Percentiles rank a stretch among this genome's conserved stretches.
phyloP scores from a whole-genome alignment of 768 basidiomycete species.

The Pleurotus cornucopiae region DNA sequence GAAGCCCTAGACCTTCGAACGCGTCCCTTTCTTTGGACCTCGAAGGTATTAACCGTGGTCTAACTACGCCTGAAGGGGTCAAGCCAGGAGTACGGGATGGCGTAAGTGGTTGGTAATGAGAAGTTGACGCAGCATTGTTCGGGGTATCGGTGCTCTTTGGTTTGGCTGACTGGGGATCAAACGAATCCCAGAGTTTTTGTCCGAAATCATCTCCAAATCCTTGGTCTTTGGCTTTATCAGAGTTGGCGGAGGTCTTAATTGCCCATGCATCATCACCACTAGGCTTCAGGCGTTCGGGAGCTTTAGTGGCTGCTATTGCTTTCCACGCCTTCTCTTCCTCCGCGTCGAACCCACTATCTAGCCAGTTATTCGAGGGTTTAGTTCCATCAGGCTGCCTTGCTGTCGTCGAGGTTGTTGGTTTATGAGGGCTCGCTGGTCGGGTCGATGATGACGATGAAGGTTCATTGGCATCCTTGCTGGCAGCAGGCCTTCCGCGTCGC shows the following conservation, averaged over 20 bases:
- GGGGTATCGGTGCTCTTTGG: constrained; percentile 14
- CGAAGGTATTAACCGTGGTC: constrained; percentile 7
- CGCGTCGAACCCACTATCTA: constrained; percentile 29
- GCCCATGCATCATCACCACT: constrained; percentile 36
- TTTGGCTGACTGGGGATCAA: constrained; percentile 28
- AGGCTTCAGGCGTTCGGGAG: constrained; percentile 15
- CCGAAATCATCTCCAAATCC: constrained; percentile 67
- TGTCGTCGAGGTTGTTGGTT: constrained; percentile 17
- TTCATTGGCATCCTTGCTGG: constrained; percentile 18
- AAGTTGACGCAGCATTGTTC: constrained; percentile 11
- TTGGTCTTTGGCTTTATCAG: constrained; percentile 13
- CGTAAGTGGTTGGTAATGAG: constrained; percentile 18
- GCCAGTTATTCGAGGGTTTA: constrained; percentile 23
- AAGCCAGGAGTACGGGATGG: constrained; percentile 22
- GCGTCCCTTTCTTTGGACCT: constrained; percentile 55
- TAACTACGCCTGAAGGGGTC: constrained; percentile 6
- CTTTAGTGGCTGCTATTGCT: constrained; percentile 24
- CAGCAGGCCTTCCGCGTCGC: constrained; percentile 63
- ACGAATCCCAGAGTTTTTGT: constrained; percentile 50
- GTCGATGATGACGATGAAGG: constrained; percentile 18
- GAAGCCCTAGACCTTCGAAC: constrained; percentile 69
- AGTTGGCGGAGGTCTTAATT: constrained; percentile 20
- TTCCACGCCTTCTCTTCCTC: constrained; percentile 51
- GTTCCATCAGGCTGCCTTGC: constrained; percentile 11
- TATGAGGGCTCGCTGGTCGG: constrained; percentile 29